Evolutionary conservation across 805 yeast species (phyloP).

Genomic region (Saccharomycopsis sp.): DNA sequence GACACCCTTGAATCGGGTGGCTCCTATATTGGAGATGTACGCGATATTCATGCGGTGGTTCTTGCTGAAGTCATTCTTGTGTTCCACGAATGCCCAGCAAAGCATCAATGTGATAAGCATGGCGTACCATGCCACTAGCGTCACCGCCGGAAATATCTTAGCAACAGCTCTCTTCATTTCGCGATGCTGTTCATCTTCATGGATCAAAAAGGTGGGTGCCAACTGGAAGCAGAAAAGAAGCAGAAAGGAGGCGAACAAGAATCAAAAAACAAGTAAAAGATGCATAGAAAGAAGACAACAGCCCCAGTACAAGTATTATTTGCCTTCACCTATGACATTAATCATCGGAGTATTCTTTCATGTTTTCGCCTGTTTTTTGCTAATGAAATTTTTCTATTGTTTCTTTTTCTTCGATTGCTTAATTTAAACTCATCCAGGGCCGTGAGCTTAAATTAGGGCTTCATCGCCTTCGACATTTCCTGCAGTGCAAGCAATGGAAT

Average conservation of each 20-base stretch:
- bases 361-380: no score
- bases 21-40: conserved; percentile 82
- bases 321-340: background rate
- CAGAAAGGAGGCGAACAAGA: background rate
- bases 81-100: conserved; percentile 78
- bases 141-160: conserved; percentile 50
- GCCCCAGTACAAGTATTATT: background rate
- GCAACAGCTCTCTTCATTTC: background rate
- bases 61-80: conserved; percentile 60
- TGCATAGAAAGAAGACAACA: background rate
- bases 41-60: conserved; percentile 42
- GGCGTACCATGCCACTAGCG: conserved; percentile 78
- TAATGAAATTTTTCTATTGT: background rate
- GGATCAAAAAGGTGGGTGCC: conserved; percentile 37
- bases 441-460: background rate
- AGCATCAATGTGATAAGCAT: conserved; percentile 76
- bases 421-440: background rate
- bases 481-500: background rate
- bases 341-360: background rate
- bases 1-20: conserved; percentile 76
- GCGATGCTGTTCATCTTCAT: conserved; percentile 28
- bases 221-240: background rate
- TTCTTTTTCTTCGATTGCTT: background rate
- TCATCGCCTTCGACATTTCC: background rate
- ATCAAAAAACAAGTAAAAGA: background rate